Evolutionary conservation across 805 yeast species (phyloP).

Genomic region (Metschnikowia aberdeeniae): DNA sequence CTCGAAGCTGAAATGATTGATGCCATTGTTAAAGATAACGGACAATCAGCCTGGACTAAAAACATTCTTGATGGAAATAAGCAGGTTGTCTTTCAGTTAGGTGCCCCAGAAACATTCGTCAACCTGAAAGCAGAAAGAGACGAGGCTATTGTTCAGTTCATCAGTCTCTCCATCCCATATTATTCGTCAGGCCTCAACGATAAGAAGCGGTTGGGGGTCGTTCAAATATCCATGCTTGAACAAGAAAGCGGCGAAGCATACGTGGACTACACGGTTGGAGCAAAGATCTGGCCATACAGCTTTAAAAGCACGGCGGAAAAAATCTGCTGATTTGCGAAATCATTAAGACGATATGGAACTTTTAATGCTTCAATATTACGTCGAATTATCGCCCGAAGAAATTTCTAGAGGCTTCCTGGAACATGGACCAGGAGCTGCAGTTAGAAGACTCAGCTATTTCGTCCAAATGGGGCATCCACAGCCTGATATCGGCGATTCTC

Average conservation of each 20-base stretch:
- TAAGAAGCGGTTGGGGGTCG: constrained; percentile 26
- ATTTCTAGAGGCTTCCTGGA: constrained; percentile 14
- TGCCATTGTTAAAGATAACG: constrained; percentile 19
- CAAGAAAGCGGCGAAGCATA: constrained; percentile 9
- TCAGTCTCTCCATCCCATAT: constrained; percentile 35
- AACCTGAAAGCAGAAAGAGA: constrained; percentile 19
- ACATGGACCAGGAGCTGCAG: constrained; percentile 26
- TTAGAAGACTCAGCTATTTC: constrained; percentile 38
- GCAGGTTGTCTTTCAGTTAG: constrained; percentile 29
- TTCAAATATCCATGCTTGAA: constrained; percentile 30
- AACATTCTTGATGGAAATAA: constrained; percentile 28
- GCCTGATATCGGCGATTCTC: constrained; percentile 62
- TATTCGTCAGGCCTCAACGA: constrained; percentile 19
- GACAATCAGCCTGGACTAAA: neutral
- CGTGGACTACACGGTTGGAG: constrained; percentile 8
- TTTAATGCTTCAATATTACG: neutral
- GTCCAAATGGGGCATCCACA: constrained; percentile 64
- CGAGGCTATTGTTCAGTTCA: constrained; percentile 17
- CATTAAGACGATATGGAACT: too few relatives aligned
- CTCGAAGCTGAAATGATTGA: constrained; percentile 27
- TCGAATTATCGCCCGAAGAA: constrained; percentile 7
- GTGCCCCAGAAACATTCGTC: constrained; percentile 16
- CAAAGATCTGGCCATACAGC: constrained; percentile 14
- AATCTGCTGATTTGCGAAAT: neutral
- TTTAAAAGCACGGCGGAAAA: constrained; percentile 5